Conservation (phyloP, 805 yeast genomes). For the Candida maris region DNA sequence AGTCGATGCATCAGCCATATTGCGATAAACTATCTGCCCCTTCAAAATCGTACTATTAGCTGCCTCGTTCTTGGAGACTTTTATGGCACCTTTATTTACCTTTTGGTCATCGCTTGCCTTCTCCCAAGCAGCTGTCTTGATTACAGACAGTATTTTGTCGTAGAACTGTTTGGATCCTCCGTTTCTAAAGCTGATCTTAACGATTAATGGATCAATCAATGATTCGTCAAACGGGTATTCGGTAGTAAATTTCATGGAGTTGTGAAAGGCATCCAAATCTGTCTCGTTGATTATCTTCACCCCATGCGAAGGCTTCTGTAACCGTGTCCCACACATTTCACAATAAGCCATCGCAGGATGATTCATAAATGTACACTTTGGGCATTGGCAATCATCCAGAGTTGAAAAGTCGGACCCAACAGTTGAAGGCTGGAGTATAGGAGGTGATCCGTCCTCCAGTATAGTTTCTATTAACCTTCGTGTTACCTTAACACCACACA, state of each 20-base stretch:
- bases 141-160: constrained; percentile 38
- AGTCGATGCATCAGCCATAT: neutral
- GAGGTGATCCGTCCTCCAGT: constrained; percentile 4
- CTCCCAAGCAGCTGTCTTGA: constrained; percentile 54
- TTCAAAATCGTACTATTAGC: neutral
- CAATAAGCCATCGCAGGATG: constrained; percentile 76
- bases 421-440: neutral
- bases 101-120: constrained; percentile 13
- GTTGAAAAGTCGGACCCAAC: constrained; percentile 17
- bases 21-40: neutral
- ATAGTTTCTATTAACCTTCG: constrained; percentile 31
- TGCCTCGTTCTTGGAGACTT: constrained; percentile 5
- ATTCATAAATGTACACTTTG: constrained; percentile 62
- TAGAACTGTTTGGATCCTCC: constrained; percentile 61
- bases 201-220: constrained; percentile 30
- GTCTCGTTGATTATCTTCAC: constrained; percentile 2
- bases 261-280: neutral
- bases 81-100: constrained; percentile 36
- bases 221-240: constrained; percentile 10
- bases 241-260: constrained; percentile 7
- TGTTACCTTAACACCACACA: constrained; percentile 58
- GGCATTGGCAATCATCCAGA: constrained; percentile 40
- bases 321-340: constrained; percentile 78
- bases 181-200: constrained; percentile 72
- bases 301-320: constrained; percentile 26